A percentile compares a stretch with the other conserved stretches of the same genome.
Conservation (phyloP, 2,329 filamentous ascomycete species). For the Aureobasidium sp. region DNA sequence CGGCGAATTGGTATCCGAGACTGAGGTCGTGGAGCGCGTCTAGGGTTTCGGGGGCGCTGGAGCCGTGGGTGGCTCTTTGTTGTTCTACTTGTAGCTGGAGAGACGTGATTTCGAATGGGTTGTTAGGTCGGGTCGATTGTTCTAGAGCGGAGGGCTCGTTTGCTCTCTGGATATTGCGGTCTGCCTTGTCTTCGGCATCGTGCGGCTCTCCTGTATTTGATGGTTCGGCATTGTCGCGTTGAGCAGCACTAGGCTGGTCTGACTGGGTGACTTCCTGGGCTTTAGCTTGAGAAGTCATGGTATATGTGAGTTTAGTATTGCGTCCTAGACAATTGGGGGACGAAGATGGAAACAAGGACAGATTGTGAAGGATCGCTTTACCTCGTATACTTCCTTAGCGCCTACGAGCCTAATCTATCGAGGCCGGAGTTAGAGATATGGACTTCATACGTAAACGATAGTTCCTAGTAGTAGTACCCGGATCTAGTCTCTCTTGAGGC, state of each 20-base stretch:
- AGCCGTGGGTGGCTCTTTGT: not conserved
- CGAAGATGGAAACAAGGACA: no score
- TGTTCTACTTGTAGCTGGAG: not conserved
- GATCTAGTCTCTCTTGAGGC: no score
- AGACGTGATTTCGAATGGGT: no score
- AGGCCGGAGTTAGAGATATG: no score
- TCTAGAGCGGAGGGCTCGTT: not conserved
- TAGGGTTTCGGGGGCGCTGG: not conserved
- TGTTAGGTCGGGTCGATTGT: no score
- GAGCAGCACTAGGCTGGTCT: not conserved
- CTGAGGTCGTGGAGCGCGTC: not conserved
- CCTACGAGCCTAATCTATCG: no score
- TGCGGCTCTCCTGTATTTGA: no score
- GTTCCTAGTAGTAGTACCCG: no score
- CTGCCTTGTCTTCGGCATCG: no score
- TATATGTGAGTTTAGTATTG: not conserved
- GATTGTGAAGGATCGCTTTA: no score
- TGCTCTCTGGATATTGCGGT: not conserved
- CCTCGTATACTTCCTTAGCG: no score
- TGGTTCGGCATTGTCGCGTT: not conserved
- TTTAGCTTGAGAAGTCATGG: not conserved
- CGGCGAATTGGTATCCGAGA: not conserved
- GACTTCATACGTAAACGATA: no score
- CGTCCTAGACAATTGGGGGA: not conserved
- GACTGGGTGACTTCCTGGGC: not conserved